Evolutionary conservation across 805 yeast species (phyloP).

Genomic region (Yamadazyma laniorum): DNA sequence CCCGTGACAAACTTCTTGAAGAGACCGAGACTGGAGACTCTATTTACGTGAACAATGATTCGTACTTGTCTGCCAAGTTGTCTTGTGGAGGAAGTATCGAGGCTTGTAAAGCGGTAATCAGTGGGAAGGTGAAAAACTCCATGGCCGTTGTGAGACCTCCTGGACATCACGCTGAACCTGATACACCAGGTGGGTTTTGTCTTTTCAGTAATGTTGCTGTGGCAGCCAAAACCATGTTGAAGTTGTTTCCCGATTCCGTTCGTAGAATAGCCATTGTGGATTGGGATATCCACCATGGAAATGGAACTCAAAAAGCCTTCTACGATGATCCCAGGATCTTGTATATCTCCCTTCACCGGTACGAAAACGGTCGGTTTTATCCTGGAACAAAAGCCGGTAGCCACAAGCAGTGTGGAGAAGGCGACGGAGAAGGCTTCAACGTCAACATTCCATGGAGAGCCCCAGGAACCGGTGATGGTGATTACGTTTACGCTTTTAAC

Average conservation of each 20-base stretch:
- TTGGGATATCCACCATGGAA: conserved; percentile 99
- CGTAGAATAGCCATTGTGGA: conserved; percentile 80
- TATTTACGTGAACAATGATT: conserved; percentile 90
- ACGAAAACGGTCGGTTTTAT: conserved; percentile 86
- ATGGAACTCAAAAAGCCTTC: conserved; percentile 95
- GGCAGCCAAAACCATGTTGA: conserved; percentile 83
- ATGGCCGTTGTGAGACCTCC: conserved; percentile 97
- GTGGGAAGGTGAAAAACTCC: conserved; percentile 86
- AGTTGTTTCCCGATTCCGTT: conserved; percentile 83
- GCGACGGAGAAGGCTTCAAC: conserved; percentile 80
- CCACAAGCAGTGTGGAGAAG: conserved; percentile 78
- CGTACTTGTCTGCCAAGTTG: conserved; percentile 79
- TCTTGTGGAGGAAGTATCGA: conserved; percentile 98
- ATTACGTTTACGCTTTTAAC: conserved; percentile 87
- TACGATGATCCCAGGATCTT: conserved; percentile 85
- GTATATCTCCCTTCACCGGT: conserved; percentile 88
- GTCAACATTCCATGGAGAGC: conserved; percentile 93
- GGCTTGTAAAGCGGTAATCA: conserved; percentile 93
- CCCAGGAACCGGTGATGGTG: conserved; percentile 93
- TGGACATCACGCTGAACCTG: conserved; percentile 99
- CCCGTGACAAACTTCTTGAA: conserved; percentile 69
- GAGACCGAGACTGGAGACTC: conserved; percentile 93
- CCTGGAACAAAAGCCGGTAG: conserved; percentile 92
- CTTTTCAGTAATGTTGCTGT: conserved; percentile 95
- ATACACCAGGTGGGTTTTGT: conserved; percentile 95